Evolutionary conservation across 2,329 filamentous ascomycete species (phyloP).

Genomic region (Colletotrichum orchidophilum): DNA sequence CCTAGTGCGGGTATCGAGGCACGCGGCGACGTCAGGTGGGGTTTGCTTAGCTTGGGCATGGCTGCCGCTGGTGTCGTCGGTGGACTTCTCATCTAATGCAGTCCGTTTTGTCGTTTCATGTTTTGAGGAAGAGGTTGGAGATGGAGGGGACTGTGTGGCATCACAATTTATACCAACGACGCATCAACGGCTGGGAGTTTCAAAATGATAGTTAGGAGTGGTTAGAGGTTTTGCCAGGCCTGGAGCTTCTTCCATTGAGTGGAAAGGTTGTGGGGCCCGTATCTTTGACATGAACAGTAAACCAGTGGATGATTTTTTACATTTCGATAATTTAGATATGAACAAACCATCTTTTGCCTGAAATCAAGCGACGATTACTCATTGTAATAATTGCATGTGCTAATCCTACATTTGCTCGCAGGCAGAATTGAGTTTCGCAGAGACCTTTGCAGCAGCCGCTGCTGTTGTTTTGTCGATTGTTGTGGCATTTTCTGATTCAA

Average conservation of each 20-base stretch:
- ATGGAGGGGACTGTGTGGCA: neutral
- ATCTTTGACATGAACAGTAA: slow-evolving; percentile 3
- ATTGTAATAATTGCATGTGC: no score
- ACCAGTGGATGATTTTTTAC: neutral
- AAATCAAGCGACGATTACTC: neutral
- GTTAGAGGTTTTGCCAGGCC: neutral
- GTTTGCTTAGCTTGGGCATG: slow-evolving; percentile 24
- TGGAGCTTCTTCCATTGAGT: neutral
- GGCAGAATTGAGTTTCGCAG: no score
- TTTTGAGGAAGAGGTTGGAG: neutral
- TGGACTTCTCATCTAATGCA: slow-evolving; percentile 23
- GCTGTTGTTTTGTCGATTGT: no score
- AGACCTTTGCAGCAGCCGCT: no score
- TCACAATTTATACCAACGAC: neutral
- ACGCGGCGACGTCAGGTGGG: slow-evolving; percentile 28
- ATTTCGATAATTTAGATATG: neutral
- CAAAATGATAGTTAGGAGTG: no score
- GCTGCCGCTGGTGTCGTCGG: slow-evolving; percentile 29
- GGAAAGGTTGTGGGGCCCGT: neutral
- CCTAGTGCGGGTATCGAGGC: slow-evolving; percentile 27
- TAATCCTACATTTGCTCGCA: no score
- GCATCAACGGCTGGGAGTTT: neutral
- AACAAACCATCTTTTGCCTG: neutral
- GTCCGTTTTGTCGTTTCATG: neutral
- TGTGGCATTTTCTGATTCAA: no score